These are phyloP conservation scores for Cryptococcus sp. DNA, from an alignment of 1,284 basidiomycete genomes.

Conservation along the genomic window DNA sequence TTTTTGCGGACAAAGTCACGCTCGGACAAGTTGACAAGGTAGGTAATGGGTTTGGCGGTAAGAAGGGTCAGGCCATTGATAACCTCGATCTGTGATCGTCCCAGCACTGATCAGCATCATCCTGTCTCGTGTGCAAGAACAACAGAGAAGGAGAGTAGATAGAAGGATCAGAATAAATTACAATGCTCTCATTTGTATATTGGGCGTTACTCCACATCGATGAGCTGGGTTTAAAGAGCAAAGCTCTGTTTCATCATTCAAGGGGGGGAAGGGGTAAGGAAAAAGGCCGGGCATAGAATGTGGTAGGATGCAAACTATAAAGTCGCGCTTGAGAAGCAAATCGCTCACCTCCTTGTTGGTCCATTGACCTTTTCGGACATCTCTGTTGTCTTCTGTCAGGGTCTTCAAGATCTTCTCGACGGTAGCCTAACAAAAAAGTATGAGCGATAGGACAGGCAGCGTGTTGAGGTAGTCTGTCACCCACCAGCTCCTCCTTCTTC, in stretches of 20 bases:
- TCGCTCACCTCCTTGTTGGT: conserved; percentile 89
- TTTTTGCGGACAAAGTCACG: conserved; percentile 95
- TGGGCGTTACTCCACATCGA: conserved; percentile 74
- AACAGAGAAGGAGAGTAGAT: conserved; percentile 8
- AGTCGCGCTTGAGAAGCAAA: background rate
- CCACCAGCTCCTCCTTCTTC: conserved; percentile 91
- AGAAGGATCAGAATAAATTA: conserved; percentile 55
- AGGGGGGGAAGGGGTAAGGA: conserved; percentile 9
- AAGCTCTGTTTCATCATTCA: conserved; percentile 75
- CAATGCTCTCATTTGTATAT: conserved; percentile 63
- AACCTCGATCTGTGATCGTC: conserved; percentile 75
- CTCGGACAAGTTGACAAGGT: conserved; percentile 97
- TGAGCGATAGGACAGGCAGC: no score
- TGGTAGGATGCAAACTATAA: background rate
- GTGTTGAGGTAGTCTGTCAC: conserved; percentile 36
- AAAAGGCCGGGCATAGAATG: conserved; percentile 6
- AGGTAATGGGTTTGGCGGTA: conserved; percentile 96
- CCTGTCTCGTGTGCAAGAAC: conserved; percentile 7
- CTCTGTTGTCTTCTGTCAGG: conserved; percentile 80
- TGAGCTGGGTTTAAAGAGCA: conserved; percentile 73
- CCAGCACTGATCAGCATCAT: no score
- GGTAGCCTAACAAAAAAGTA: conserved; percentile 61
- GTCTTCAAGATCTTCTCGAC: conserved; percentile 83
- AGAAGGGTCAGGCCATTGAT: conserved; percentile 90
- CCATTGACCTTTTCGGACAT: conserved; percentile 94